Evolutionary conservation across 306 rosid species (phyloP).

Genomic region (Cicer pinnatifidum): DNA sequence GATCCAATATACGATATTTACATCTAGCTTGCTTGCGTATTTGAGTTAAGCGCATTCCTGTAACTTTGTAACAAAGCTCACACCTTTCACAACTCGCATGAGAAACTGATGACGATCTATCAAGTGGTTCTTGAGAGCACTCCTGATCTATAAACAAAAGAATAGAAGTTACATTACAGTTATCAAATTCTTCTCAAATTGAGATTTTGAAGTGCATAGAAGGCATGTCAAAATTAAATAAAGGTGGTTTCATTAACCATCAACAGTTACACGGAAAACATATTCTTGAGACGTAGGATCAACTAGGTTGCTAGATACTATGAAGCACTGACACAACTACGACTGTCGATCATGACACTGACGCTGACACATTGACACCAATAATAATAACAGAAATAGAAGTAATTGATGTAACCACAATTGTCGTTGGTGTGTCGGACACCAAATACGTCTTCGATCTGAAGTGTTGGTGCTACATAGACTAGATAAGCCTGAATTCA

Average conservation of each 20-base stretch:
- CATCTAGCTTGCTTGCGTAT: constrained; percentile 46
- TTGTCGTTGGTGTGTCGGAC: too few relatives aligned
- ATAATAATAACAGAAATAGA: too few relatives aligned
- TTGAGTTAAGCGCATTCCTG: constrained; percentile 43
- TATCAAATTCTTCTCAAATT: constrained; percentile 25
- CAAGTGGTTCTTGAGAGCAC: constrained; percentile 29
- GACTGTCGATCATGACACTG: too few relatives aligned
- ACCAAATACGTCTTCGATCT: too few relatives aligned
- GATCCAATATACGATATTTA: constrained; percentile 26
- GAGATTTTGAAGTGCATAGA: constrained; percentile 14
- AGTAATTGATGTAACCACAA: too few relatives aligned
- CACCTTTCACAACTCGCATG: constrained; percentile 8
- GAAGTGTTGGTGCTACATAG: too few relatives aligned
- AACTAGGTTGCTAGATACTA: constrained; percentile 8
- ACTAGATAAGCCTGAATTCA: constrained; percentile 9
- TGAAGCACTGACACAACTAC: too few relatives aligned
- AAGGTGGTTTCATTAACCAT: constrained; percentile 39
- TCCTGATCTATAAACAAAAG: constrained; percentile 37
- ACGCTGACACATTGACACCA: too few relatives aligned
- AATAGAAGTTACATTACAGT: constrained; percentile 19
- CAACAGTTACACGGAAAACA: constrained; percentile 8
- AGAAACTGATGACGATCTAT: constrained; percentile 31
- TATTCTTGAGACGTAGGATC: constrained; percentile 22
- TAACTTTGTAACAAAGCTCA: background rate
- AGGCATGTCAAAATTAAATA: constrained; percentile 18